Evolutionary conservation across 2,329 filamentous ascomycete species (phyloP).

Genomic region (Pezicula carpinea): DNA sequence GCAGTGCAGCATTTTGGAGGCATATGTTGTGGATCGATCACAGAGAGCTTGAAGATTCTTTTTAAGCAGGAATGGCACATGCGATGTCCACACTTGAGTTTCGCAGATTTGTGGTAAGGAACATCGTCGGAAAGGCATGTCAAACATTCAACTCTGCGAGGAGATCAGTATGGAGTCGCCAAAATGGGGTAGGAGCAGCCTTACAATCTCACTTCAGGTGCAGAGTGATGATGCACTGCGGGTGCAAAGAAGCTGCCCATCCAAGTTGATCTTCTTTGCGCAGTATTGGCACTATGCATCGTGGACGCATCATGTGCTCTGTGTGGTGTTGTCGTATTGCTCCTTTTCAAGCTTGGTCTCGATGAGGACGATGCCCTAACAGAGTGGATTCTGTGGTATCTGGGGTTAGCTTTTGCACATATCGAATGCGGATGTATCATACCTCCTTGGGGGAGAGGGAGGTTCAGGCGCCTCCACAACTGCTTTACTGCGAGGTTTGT

Average conservation of each 20-base stretch:
- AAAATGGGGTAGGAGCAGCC: neutral
- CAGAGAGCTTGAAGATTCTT: slow-evolving; percentile 68
- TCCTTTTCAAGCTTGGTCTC: slow-evolving; percentile 16
- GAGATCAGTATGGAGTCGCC: slow-evolving; percentile 14
- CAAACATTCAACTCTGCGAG: slow-evolving; percentile 62
- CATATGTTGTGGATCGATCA: slow-evolving; percentile 76
- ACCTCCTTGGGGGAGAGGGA: slow-evolving; percentile 21
- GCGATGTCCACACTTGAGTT: slow-evolving; percentile 72
- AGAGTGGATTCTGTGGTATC: slow-evolving; percentile 12
- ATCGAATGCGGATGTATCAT: neutral
- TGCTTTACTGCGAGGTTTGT: slow-evolving; percentile 16
- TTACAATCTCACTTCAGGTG: slow-evolving; percentile 24
- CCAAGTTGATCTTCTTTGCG: slow-evolving; percentile 14
- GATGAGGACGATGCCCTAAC: slow-evolving; percentile 11
- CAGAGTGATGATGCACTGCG: slow-evolving; percentile 9
- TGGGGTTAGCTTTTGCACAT: neutral
- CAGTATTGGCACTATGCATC: slow-evolving; percentile 11
- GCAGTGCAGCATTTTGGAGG: slow-evolving; percentile 75
- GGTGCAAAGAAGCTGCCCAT: slow-evolving; percentile 19
- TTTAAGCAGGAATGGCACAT: slow-evolving; percentile 78
- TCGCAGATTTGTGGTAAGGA: slow-evolving; percentile 57
- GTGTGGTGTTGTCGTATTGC: slow-evolving; percentile 18
- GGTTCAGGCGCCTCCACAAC: slow-evolving; percentile 9
- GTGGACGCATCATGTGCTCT: slow-evolving; percentile 11
- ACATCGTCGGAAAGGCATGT: slow-evolving; percentile 66